Base-by-base conservation (phyloP, 257 asterid species). In the Prunella vulgaris region DNA sequence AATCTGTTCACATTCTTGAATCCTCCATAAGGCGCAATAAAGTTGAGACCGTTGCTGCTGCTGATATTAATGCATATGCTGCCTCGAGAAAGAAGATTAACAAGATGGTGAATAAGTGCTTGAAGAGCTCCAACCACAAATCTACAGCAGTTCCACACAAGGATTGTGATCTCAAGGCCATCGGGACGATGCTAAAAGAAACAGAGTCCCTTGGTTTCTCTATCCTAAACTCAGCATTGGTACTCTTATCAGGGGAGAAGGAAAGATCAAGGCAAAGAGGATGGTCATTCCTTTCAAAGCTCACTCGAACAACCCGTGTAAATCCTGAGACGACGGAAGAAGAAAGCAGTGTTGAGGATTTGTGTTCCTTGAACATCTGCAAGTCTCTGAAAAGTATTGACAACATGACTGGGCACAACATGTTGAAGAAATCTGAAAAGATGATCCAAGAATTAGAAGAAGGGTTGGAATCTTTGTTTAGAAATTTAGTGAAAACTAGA, bases 281-380 rank as follows among this genome's bases (percentile, higher is more conserved):
- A 48, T 78, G 83, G 84, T 73, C 83, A 5, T 17, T 79, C 30
- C 69, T 82, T 46, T 78, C 82, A 5, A 84, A 84, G 58, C 9
- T 77, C 15, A 21, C 78, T 25, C 65, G 48, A 17, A 44, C 74
- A 10, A 69, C 37, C 42, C 69, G 60, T 1, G 33, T 64, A 12
- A 37, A 66, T n/a, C 58, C 58, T 17, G 71, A 35, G 28, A 27
- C 30, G 4, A 27, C n/a, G n/a, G n/a, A 27, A 27, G 30, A 27
- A 27, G 6, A 30, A 30, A 4, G 0, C 0, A 5, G 35, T 30
- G 3, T 44, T 18, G 71, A 35, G 28, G 73, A 49, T 13, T 33
- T 76, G 60, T 44, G 63, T 56, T 10, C 4, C 4, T 37, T 72
- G 52, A 65, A 57, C 61, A 61, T 61, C 59, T n/a, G n/a, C n/a